Evolutionary conservation across 2,329 filamentous ascomycete genomes (phyloP).

Genomic region (Diaporthe helianthi): DNA sequence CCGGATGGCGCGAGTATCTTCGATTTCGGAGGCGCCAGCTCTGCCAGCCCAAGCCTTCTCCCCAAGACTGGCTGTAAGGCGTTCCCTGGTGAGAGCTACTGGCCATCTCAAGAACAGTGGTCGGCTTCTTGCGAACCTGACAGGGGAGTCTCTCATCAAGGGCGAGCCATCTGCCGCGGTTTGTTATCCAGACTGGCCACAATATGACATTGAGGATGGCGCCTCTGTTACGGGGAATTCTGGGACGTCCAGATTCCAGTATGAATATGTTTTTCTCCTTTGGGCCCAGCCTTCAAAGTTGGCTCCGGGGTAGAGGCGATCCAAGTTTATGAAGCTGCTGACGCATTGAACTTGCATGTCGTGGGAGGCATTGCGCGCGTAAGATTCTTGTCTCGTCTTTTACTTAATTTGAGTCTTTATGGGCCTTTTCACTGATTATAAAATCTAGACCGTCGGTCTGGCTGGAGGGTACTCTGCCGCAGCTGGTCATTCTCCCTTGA

Average conservation of each 20-base stretch:
- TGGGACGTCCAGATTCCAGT: constrained; percentile 46
- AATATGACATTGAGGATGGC: constrained; percentile 52
- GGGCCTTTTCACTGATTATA: constrained; percentile 13
- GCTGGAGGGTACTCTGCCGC: constrained; percentile 56
- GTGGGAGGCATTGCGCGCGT: constrained; percentile 58
- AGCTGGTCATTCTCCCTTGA: constrained; percentile 62
- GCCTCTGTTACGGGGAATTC: constrained; percentile 45
- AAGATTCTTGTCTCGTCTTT: background rate
- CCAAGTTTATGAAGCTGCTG: constrained; percentile 59
- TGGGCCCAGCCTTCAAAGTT: constrained; percentile 56
- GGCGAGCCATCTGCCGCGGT: constrained; percentile 59
- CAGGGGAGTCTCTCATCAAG: constrained; percentile 58
- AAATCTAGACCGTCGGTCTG: constrained; percentile 54
- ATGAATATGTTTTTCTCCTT: background rate
- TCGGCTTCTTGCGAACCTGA: constrained; percentile 55
- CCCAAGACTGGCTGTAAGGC: constrained; percentile 35
- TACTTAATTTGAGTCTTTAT: background rate
- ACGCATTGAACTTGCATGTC: constrained; percentile 54
- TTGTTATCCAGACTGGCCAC: constrained; percentile 57
- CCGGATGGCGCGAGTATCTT: constrained; percentile 1
- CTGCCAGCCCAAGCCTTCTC: background rate
- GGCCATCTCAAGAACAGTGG: constrained; percentile 59
- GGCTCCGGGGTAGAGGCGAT: constrained; percentile 59
- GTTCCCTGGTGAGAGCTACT: constrained; percentile 56
- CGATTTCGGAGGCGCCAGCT: background rate